phyloP scores from a whole-genome alignment of 352 stramenopile genomes.

The Pythium insidiosum region DNA sequence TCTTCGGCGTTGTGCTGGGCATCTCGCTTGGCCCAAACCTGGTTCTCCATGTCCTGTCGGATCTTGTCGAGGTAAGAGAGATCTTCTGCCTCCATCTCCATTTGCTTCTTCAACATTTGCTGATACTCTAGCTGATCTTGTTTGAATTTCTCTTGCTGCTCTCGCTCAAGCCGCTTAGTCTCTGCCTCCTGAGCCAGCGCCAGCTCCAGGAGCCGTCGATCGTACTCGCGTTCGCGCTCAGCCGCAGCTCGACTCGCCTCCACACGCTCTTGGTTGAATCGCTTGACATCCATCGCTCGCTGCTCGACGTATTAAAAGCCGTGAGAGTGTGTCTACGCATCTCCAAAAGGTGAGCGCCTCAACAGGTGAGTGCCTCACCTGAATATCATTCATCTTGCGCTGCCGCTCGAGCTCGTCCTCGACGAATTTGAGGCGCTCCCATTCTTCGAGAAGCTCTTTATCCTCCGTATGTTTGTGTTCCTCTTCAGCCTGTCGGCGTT shows the following conservation, averaged over 20 bases:
- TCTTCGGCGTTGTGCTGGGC: constrained; percentile 65
- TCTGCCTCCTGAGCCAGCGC: constrained; percentile 55
- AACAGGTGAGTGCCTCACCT: too few relatives aligned
- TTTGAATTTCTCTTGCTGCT: constrained; percentile 56
- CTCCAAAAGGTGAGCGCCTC: constrained; percentile 14
- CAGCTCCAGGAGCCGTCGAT: constrained; percentile 45
- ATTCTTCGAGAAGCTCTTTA: constrained; percentile 45
- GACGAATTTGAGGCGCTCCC: constrained; percentile 46
- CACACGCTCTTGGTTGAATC: constrained; percentile 61
- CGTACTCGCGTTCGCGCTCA: constrained; percentile 61
- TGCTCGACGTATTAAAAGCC: constrained; percentile 8
- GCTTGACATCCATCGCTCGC: constrained; percentile 63
- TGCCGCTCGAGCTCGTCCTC: constrained; percentile 54
- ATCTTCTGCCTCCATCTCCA: constrained; percentile 66
- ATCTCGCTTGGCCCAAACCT: constrained; percentile 71
- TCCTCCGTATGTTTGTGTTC: constrained; percentile 38
- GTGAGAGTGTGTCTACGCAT: not conserved
- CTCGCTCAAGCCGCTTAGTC: constrained; percentile 39
- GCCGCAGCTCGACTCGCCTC: constrained; percentile 28
- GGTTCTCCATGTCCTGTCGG: constrained; percentile 72
- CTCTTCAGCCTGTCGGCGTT: constrained; percentile 25
- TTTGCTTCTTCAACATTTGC: constrained; percentile 60
- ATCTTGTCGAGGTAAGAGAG: constrained; percentile 57
- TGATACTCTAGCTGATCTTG: constrained; percentile 74
- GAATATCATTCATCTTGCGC: constrained; percentile 42